A percentile compares a stretch with the other conserved stretches of the same genome.
Conservation (phyloP, 2,329 filamentous ascomycete genomes). For the Scolecobasidium constrictum region DNA sequence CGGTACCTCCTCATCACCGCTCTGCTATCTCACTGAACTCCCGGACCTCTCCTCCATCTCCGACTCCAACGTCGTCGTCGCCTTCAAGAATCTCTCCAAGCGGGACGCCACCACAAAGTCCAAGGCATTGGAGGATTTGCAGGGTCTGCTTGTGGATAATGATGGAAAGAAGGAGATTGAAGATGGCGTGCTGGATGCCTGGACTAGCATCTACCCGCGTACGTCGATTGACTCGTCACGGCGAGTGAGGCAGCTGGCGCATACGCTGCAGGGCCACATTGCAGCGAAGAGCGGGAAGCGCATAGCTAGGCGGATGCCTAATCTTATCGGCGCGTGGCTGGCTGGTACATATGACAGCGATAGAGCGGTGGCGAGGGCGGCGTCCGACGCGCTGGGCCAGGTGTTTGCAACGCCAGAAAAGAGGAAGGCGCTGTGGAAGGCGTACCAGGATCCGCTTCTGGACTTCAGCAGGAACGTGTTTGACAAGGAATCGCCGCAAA, state of each 20-base stretch:
- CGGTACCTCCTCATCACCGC: slow-evolving; percentile 41
- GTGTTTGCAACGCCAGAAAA: slow-evolving; percentile 79
- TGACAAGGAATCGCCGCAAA: slow-evolving; percentile 63
- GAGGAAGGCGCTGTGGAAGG: slow-evolving; percentile 61
- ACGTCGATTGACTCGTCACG: slow-evolving; percentile 83
- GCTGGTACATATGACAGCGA: slow-evolving; percentile 83
- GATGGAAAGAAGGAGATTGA: slow-evolving; percentile 54
- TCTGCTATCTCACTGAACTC: slow-evolving; percentile 83
- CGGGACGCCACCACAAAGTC: slow-evolving; percentile 87
- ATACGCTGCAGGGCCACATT: slow-evolving; percentile 58
- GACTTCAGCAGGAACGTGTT: slow-evolving; percentile 73
- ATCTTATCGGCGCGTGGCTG: slow-evolving; percentile 79
- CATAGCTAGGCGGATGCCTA: slow-evolving; percentile 68
- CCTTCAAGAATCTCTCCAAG: slow-evolving; percentile 88
- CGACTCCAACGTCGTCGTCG: slow-evolving; percentile 71
- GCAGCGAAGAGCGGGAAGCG: slow-evolving; percentile 58
- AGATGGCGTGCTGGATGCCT: slow-evolving; percentile 75
- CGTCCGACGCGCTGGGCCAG: slow-evolving; percentile 60
- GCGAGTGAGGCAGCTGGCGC: slow-evolving; percentile 77
- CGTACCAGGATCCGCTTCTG: slow-evolving; percentile 70
- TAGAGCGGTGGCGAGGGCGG: slow-evolving; percentile 62
- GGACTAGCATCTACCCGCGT: slow-evolving; percentile 81
- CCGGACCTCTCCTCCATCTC: slow-evolving; percentile 68
- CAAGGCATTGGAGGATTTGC: slow-evolving; percentile 80
- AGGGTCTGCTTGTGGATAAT: slow-evolving; percentile 49